A percentile compares a stretch with the other conserved stretches of the same genome.
phyloP scores from a whole-genome alignment of 2,329 filamentous ascomycete species.

The Plectosphaerella plurivora region DNA sequence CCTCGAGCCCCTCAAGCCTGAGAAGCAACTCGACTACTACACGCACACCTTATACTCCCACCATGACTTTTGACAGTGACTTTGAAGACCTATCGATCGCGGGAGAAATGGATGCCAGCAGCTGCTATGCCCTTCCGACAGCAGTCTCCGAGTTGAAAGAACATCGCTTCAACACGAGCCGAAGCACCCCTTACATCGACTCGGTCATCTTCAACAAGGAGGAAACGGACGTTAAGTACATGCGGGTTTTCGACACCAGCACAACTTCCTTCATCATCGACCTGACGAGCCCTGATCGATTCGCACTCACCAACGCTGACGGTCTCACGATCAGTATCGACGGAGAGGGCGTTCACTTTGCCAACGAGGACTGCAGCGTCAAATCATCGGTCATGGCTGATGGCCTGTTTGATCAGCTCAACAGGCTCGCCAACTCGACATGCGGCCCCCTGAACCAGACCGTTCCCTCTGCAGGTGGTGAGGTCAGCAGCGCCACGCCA shows the following conservation, averaged over 20 bases:
- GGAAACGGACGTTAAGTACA: slow-evolving; percentile 24
- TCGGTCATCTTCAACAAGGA: slow-evolving; percentile 27
- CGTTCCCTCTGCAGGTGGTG: background rate
- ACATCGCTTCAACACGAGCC: slow-evolving; percentile 19
- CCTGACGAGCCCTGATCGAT: slow-evolving; percentile 23
- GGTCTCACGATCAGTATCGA: slow-evolving; percentile 28
- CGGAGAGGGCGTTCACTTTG: slow-evolving; percentile 26
- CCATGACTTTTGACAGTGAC: background rate
- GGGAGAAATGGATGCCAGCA: slow-evolving; percentile 1
- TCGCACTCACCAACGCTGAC: slow-evolving; percentile 24
- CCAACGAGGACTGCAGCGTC: slow-evolving; percentile 24
- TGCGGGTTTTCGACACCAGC: slow-evolving; percentile 24
- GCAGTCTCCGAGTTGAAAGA: slow-evolving; percentile 12
- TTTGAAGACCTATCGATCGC: slow-evolving; percentile 7
- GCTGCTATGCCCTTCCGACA: slow-evolving; percentile 5
- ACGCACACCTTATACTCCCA: background rate
- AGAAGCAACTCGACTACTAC: background rate
- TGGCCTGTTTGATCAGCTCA: slow-evolving; percentile 27
- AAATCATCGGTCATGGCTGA: slow-evolving; percentile 25
- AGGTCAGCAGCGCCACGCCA: background rate
- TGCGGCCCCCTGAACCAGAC: slow-evolving; percentile 16
- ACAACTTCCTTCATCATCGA: slow-evolving; percentile 24
- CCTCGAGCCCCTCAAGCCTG: too few species aligned
- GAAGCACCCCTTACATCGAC: slow-evolving; percentile 29
- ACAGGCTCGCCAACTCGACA: slow-evolving; percentile 20